Base-by-base conservation (phyloP, 2,329 filamentous ascomycete species). In the Colletotrichum spaethianum region DNA sequence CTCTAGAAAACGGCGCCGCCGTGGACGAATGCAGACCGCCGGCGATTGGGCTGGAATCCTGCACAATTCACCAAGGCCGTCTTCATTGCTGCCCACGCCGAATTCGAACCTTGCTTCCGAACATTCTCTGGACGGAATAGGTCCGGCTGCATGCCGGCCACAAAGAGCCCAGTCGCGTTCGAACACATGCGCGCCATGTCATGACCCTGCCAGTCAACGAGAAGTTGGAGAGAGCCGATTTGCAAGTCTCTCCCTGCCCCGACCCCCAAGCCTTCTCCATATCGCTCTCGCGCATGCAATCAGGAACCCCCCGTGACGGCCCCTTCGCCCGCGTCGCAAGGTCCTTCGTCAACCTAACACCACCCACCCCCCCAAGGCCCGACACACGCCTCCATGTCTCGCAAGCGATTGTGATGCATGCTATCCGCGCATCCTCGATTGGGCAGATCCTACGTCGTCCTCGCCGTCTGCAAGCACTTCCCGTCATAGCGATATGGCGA, bases 331-430 rank as follows among this genome's bases (percentile, higher is more conserved):
- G 53, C 50, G 26, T 61, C 23, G 52, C 55, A 70, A 53, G 70
- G 62, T 62, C 62, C 52, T 59, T n/a, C 33, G 28, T 44, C 12
- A 52, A 52, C 48, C 42, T 42, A 53, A 28, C 36, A 56, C 36
- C 59, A 38, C 48, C 23, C 70, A 61, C 23, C 70, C 48, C 36
- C 62, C 50, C 36, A 57, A 63, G 42, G 53, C 31, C 53, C 38
- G 44, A 50, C 26, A 60, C 60, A 64, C 52, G 46, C 66, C 44
- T 72, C 59, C 65, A 64, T 72, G 70, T 64, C 53, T 72, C 46
- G 53, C 60, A 63, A 69, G 33, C 74, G 70, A 78, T 78, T 74
- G 71, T 75, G 65, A 76, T 76, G 73, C 75, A 74, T 72, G 64
- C 73, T 70, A 73, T 75, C 46, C 67, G 74, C 72, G 38, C 70